Evolutionary conservation across 129 eudicot genomes (phyloP), one percentile per base, ranked within the genome.

Genomic region (Cynara cardunculus): DNA sequence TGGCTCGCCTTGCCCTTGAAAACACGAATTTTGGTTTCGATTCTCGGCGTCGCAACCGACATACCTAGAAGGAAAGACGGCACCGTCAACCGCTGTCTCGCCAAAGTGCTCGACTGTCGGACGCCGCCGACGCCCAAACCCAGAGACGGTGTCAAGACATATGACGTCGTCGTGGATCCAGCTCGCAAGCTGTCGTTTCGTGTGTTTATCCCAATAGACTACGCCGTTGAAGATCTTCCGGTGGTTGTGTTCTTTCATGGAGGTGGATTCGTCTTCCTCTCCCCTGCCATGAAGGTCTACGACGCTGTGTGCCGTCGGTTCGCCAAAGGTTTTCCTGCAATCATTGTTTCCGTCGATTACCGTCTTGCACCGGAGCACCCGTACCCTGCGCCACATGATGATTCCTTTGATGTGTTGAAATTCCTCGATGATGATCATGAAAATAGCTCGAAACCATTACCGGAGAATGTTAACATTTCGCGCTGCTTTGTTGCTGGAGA

Each of bases 161-260:
- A 69, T 4, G 87, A 79, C 46, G 84, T 84, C 31, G 72, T 75
- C 11, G 69, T 79, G 0, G 84, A 84, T 74, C 69, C 28, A 5
- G 19, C 56, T 72, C 75, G 84, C 1, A 73, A 84, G 5, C 84
- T 84, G 25, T 85, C 80, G 85, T 81, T 76, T 31, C 82, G 83
- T 1, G 62, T 81, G 13, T 81, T 21, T 66, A 41, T 81, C 25
- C 82, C 85, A 2, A 27, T 30, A 53, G 7, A 78, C 0, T 65
- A 72, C 16, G 19, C 30, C 4, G 32, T 1, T 1, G 64, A 73
- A 31, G 77, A 71, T 67, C 72, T 85, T 7, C 83, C 88, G 4
- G 79, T 85, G 32, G 39, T 82, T 8, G 70, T 85, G 16, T 85
- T 72, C 34, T 78, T 81, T 25, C 88, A 85, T 16, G 88, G 85